Evolutionary conservation across 371 early-diverging fungal genomes (phyloP).

Genomic region (Syncephalastrum racemosum): DNA sequence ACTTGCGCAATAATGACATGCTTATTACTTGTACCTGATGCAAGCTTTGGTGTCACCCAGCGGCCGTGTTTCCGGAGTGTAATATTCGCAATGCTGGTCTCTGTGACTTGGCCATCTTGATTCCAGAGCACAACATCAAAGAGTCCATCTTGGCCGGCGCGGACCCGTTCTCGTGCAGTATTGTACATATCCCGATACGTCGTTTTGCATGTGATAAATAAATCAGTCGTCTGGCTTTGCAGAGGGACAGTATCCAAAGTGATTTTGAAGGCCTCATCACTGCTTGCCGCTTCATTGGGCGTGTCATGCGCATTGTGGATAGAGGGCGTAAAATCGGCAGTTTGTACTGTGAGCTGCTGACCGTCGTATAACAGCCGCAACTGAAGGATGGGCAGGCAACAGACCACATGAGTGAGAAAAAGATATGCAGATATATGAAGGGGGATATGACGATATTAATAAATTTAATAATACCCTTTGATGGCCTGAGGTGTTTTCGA

Average conservation of each 20-base stretch:
- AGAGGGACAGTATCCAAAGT: constrained; percentile 42
- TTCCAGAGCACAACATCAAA: constrained; percentile 65
- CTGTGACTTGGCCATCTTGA: constrained; percentile 47
- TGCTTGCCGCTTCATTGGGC: constrained; percentile 16
- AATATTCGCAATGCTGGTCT: constrained; percentile 63
- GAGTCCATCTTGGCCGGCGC: constrained; percentile 27
- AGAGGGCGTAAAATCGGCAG: neutral
- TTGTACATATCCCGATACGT: constrained; percentile 57
- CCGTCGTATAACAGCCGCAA: constrained; percentile 47
- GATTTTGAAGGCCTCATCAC: constrained; percentile 15
- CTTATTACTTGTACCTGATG: constrained; percentile 33
- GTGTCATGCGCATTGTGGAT: constrained; percentile 11
- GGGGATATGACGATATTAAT: neutral
- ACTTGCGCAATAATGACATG: neutral
- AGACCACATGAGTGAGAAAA: neutral
- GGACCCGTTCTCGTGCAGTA: constrained; percentile 40
- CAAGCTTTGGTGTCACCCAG: constrained; percentile 51
- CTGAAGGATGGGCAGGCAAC: constrained; percentile 18
- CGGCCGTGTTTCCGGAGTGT: constrained; percentile 16
- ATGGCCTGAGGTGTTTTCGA: constrained; percentile 25
- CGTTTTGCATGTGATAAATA: constrained; percentile 57
- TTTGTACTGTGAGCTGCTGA: constrained; percentile 7
- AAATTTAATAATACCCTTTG: constrained; percentile 33
- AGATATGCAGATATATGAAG: neutral
- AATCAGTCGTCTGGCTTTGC: constrained; percentile 21